Conservation (phyloP, 2,329 filamentous ascomycete species). For the Trichoderma atroviride region DNA sequence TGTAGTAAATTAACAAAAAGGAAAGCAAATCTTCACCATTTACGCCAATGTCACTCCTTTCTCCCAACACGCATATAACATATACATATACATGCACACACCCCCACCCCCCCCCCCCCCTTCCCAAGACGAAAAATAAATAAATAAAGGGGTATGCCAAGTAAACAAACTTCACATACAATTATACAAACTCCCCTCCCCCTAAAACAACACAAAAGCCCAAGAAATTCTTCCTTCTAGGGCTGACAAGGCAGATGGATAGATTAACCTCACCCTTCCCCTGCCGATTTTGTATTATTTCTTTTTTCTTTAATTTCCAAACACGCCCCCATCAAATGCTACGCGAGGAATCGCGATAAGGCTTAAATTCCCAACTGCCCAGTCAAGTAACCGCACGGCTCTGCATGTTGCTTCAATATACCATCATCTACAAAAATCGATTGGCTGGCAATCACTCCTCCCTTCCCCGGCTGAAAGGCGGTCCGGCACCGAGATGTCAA, state of each 20-base stretch:
- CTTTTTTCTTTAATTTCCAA: not conserved
- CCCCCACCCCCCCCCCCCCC: not conserved
- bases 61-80: not conserved
- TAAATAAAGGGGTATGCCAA: not conserved
- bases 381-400: not conserved
- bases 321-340: not conserved
- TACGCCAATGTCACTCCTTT: not conserved
- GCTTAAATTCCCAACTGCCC: not conserved
- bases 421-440: not conserved
- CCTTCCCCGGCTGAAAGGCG: not conserved
- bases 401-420: not conserved
- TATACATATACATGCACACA: not conserved
- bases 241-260: slow-evolving; percentile 18
- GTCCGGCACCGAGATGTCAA: not conserved
- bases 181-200: not conserved
- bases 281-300: no score
- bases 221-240: not conserved
- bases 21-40: not conserved
- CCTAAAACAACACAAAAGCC: not conserved
- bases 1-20: not conserved
- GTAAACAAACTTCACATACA: not conserved
- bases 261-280: not conserved
- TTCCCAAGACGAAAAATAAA: no score
- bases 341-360: not conserved
- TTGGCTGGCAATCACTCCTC: not conserved